These are phyloP conservation scores for Leishmania amazonensis DNA, from an alignment of 208 protist species.

Conservation along the genomic window DNA sequence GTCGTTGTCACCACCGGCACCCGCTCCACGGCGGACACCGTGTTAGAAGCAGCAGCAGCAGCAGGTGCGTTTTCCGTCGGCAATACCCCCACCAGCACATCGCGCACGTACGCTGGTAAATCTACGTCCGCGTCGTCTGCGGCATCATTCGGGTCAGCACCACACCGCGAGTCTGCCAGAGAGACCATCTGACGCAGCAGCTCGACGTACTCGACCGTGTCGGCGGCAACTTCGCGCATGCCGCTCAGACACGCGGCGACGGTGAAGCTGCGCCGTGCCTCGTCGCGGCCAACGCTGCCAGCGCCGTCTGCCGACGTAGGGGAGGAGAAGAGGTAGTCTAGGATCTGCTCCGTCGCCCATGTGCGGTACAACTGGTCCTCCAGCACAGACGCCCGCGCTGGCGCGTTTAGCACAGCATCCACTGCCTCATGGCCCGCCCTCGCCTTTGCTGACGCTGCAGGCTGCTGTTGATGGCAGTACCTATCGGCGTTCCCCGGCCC, in stretches of 20 bases:
- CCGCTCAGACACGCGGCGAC: constrained; percentile 27
- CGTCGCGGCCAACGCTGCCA: not conserved
- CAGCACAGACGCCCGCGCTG: not conserved
- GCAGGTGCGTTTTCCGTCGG: not conserved
- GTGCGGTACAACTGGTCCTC: constrained; percentile 21
- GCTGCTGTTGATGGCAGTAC: not conserved
- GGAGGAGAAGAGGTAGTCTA: constrained; percentile 21
- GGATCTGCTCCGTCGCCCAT: constrained; percentile 11
- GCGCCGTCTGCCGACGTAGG: not conserved
- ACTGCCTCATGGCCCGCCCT: not conserved
- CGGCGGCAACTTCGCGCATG: constrained; percentile 19
- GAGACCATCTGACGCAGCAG: constrained; percentile 10
- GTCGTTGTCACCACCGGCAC: constrained; percentile 22
- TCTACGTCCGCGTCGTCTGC: not conserved
- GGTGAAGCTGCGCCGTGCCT: constrained; percentile 16
- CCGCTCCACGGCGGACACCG: not conserved
- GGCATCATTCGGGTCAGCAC: not conserved
- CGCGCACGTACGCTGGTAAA: constrained; percentile 24
- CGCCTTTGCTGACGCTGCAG: not conserved
- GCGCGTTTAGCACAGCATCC: not conserved
- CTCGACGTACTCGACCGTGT: constrained; percentile 24
- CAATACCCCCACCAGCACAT: constrained; percentile 12
- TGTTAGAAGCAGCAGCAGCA: not conserved
- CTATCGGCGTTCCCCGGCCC: not conserved
- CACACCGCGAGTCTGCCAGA: not conserved